Percentiles rank a stretch among this genome's conserved stretches.
Conservation (phyloP, 768 basidiomycete genomes). For the Termitomyces sp. region DNA sequence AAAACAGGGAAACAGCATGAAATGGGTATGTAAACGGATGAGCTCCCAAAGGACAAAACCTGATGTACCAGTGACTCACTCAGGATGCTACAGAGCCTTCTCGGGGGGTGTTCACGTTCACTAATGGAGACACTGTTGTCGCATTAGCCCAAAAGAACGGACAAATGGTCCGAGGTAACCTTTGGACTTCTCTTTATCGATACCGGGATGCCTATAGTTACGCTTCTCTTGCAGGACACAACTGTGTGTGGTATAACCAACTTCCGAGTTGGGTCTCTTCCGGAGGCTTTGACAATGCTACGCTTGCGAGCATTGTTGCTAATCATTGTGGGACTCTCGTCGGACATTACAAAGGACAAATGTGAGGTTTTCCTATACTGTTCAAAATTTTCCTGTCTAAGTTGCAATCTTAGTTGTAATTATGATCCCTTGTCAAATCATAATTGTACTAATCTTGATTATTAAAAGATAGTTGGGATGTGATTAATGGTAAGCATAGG, state of each 20-base stretch:
- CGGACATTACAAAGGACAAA: constrained; percentile 46
- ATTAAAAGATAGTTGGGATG: constrained; percentile 33
- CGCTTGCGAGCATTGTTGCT: constrained; percentile 37
- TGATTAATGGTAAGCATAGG: constrained; percentile 28
- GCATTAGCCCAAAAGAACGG: constrained; percentile 39
- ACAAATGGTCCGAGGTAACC: constrained; percentile 37
- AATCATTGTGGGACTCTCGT: constrained; percentile 45
- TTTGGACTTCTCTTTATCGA: not conserved
- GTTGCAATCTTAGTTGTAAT: constrained; percentile 22
- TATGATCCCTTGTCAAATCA: constrained; percentile 13
- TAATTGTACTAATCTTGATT: not conserved
- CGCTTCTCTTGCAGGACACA: constrained; percentile 28
- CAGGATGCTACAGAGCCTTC: constrained; percentile 49
- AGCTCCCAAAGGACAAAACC: not conserved
- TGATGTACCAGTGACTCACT: not conserved
- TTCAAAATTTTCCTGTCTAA: not conserved
- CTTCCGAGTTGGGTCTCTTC: constrained; percentile 44
- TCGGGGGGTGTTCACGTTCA: constrained; percentile 42
- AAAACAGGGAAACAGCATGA: constrained; percentile 43
- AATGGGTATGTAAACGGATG: constrained; percentile 37
- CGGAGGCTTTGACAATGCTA: constrained; percentile 34
- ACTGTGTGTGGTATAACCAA: constrained; percentile 48
- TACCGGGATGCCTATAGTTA: not conserved
- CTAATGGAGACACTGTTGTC: constrained; percentile 36
- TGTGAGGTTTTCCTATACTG: constrained; percentile 23